phyloP scores from a whole-genome alignment of 495 filamentous ascomycete species.

The Parathielavia appendiculata region DNA sequence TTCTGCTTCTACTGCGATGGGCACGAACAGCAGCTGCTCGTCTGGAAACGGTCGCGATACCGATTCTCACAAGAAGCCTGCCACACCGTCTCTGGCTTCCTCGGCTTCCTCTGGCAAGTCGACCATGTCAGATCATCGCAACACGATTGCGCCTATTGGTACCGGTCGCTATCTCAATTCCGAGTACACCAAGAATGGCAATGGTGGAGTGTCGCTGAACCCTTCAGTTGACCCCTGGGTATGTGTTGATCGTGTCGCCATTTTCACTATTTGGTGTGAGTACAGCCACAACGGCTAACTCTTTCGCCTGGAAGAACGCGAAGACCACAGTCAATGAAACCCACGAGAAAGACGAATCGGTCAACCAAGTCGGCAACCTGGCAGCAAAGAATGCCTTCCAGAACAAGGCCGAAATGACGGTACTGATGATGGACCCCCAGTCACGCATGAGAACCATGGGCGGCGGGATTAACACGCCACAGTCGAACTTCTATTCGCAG shows the following conservation, averaged over 20 bases:
- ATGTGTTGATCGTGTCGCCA: not conserved
- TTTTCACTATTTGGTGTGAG: too few relatives aligned
- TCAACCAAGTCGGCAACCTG: not conserved
- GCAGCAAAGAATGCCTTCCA: not conserved
- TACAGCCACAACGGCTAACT: not conserved
- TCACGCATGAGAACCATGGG: not conserved
- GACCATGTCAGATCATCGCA: not conserved
- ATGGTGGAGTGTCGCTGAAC: not conserved
- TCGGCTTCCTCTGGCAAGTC: not conserved
- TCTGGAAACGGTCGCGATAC: not conserved
- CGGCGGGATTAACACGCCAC: not conserved
- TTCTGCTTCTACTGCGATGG: not conserved
- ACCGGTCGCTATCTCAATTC: not conserved
- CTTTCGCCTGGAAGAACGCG: not conserved
- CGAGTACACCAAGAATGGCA: not conserved
- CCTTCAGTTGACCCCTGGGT: not conserved
- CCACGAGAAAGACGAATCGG: not conserved
- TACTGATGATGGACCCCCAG: not conserved
- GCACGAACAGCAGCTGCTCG: not conserved
- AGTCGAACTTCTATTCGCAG: not conserved
- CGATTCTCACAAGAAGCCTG: not conserved
- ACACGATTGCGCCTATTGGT: slow-evolving; percentile 13
- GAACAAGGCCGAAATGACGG: not conserved
- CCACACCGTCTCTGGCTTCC: not conserved
- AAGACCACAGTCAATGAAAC: not conserved